Percentiles rank a stretch among this genome's conserved stretches.
Evolutionary conservation across 176 grass and related monocot genomes (phyloP).

Genomic region (Oryza longistaminata): DNA sequence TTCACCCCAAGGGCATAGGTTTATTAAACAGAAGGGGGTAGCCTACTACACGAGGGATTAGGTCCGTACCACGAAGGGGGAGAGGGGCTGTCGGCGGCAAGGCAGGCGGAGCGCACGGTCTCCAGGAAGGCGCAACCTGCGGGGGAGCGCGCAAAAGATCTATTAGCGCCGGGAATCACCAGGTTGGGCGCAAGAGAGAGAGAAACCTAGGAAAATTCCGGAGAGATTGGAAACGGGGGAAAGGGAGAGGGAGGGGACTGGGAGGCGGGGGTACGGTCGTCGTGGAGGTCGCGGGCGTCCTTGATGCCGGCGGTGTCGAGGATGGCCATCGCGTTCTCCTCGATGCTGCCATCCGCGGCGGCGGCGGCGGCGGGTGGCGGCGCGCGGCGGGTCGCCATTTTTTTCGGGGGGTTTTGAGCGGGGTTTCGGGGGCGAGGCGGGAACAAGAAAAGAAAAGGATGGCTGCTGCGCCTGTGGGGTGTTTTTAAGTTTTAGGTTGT

Average conservation of each 20-base stretch:
- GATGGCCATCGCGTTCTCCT: constrained; percentile 93
- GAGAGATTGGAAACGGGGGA: neutral
- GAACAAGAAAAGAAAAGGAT: neutral
- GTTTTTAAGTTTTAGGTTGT: no score
- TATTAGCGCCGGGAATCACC: constrained; percentile 16
- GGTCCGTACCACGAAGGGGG: constrained; percentile 65
- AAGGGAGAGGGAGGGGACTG: neutral
- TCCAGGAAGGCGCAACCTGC: constrained; percentile 76
- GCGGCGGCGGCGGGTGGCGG: constrained; percentile 2
- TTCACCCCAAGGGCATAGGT: neutral
- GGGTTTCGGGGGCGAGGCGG: constrained; percentile 17
- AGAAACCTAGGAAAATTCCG: constrained; percentile 16
- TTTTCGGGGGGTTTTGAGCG: neutral
- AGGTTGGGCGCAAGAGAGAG: neutral
- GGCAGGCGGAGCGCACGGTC: constrained; percentile 63
- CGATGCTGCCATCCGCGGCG: constrained; percentile 39
- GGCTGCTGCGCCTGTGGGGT: no score
- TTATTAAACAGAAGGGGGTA: neutral
- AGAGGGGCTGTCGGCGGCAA: constrained; percentile 43
- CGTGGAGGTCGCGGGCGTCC: constrained; percentile 72
- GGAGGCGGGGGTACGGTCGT: constrained; percentile 56
- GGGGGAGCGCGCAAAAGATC: neutral
- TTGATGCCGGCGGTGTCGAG: constrained; percentile 83
- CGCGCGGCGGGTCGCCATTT: constrained; percentile 35
- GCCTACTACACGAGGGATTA: neutral